Evolutionary conservation across 2,329 filamentous ascomycete species (phyloP), one percentile per base, ranked within the genome.

Genomic region (Cladosporium velox): DNA sequence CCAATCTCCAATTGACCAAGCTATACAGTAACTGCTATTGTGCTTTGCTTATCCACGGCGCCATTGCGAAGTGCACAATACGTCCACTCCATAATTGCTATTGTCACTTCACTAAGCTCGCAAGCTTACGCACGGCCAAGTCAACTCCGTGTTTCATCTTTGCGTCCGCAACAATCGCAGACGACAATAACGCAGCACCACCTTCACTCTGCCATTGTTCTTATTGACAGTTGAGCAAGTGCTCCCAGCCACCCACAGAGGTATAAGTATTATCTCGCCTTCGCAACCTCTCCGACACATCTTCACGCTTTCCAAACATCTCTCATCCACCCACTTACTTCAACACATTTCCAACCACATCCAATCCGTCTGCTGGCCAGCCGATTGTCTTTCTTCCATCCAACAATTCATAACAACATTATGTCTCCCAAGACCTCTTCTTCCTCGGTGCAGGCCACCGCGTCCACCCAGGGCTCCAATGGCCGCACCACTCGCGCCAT

Each of bases 141-240:
- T 47, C 57, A 14, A 28, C 30, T 62, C 47, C 59, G 59, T n/a
- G 59, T 62, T 62, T 54, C 59, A 54, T 34, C 14, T 52, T 55
- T 62, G 44, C 15, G 21, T 38, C 11, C 44, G 44, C 30, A 62
- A 62, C 59, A 62, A 62, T 62, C n/a, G 12, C 28, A 62, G 34
- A n/a, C 59, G 32, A 62, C 59, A 52, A 62, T 62, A 52, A 51
- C 30, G 24, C 57, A 30, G 38, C 35, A 44, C 35, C 21, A 6
- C 6, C 21, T 44, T 18, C 49, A 26, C 55, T 35, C 21, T 35
- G n/a, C 32, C 15, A 59, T 59, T 59, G 55, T 59, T 38, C 34
- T 18, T 51, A 49, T 61, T 61, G 59, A 49, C 11, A 8, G 15
- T 12, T 2, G 4, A 28, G n/a, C 26, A 18, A 49, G 59, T 49